Conservation (phyloP, 176 grass and related monocot genomes). For the Triticum aestivum region DNA sequence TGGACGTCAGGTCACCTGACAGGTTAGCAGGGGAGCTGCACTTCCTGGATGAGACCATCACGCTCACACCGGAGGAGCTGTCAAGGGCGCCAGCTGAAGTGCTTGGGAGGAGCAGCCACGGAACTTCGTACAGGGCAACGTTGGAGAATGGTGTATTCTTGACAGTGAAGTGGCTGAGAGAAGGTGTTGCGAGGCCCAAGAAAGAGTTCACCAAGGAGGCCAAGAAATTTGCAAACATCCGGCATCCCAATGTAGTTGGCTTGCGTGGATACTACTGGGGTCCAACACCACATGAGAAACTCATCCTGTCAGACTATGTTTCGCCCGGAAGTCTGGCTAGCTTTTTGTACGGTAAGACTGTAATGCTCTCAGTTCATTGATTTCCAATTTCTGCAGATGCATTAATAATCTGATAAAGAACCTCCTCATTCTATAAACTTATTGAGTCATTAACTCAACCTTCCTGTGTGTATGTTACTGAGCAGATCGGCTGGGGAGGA, state of each 20-base stretch:
- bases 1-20: slow-evolving; percentile 88
- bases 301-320: slow-evolving; percentile 93
- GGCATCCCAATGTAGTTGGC: slow-evolving; percentile 93
- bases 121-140: slow-evolving; percentile 91
- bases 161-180: slow-evolving; percentile 96
- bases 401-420: neutral
- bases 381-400: slow-evolving; percentile 1
- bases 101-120: slow-evolving; percentile 96
- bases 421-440: neutral
- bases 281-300: slow-evolving; percentile 92
- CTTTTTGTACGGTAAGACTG: slow-evolving; percentile 83
- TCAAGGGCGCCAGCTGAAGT: slow-evolving; percentile 90
- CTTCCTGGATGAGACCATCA: slow-evolving; percentile 97
- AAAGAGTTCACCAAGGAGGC: slow-evolving; percentile 96
- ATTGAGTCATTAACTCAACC: neutral
- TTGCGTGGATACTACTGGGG: slow-evolving; percentile 98
- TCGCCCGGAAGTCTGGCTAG: slow-evolving; percentile 85
- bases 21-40: slow-evolving; percentile 80
- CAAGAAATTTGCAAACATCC: slow-evolving; percentile 93
- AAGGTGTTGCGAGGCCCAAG: slow-evolving; percentile 90
- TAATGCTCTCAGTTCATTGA: neutral
- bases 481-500: slow-evolving; percentile 79
- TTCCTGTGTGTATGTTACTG: neutral
- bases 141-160: slow-evolving; percentile 90
- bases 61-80: slow-evolving; percentile 81